Evolutionary conservation across 352 stramenopile genomes (phyloP).

Genomic region (Phytophthora multivora): DNA sequence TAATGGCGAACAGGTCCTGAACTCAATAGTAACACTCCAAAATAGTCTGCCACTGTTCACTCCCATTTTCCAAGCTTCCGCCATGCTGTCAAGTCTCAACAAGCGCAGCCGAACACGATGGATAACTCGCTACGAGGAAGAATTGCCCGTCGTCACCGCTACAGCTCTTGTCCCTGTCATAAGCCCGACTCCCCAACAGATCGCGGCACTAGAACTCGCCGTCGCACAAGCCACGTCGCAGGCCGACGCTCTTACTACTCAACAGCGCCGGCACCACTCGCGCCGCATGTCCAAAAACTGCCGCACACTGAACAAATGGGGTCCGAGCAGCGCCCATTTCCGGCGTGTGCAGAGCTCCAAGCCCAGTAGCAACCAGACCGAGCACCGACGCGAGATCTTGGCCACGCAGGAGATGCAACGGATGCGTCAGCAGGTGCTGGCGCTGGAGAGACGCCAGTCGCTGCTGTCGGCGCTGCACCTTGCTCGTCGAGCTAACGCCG

Average conservation of each 20-base stretch:
- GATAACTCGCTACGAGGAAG: not conserved
- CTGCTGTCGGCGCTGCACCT: conserved; percentile 53
- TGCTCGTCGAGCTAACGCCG: conserved; percentile 46
- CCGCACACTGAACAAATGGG: conserved; percentile 38
- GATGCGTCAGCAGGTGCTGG: conserved; percentile 47
- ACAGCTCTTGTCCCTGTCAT: not conserved
- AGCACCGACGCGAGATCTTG: conserved; percentile 32
- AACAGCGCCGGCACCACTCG: conserved; percentile 6
- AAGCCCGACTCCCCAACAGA: not conserved
- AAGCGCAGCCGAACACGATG: conserved; percentile 20
- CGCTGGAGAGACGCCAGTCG: conserved; percentile 49
- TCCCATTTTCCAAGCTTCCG: not conserved
- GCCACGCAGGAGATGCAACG: conserved; percentile 32
- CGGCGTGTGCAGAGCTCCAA: conserved; percentile 27
- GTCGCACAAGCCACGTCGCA: conserved; percentile 2
- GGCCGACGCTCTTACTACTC: conserved; percentile 3
- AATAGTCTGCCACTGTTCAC: not conserved
- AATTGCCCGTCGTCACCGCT: not conserved
- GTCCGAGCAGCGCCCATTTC: conserved; percentile 37
- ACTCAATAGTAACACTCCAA: too few relatives aligned
- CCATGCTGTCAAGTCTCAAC: conserved; percentile 28
- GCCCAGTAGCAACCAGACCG: conserved; percentile 17
- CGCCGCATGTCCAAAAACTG: conserved; percentile 52
- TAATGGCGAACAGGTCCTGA: too few relatives aligned
- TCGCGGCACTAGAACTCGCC: conserved; percentile 12